These are phyloP conservation scores for Petunia secreta DNA, from an alignment of 257 asterid genomes.

Conservation along the genomic window DNA sequence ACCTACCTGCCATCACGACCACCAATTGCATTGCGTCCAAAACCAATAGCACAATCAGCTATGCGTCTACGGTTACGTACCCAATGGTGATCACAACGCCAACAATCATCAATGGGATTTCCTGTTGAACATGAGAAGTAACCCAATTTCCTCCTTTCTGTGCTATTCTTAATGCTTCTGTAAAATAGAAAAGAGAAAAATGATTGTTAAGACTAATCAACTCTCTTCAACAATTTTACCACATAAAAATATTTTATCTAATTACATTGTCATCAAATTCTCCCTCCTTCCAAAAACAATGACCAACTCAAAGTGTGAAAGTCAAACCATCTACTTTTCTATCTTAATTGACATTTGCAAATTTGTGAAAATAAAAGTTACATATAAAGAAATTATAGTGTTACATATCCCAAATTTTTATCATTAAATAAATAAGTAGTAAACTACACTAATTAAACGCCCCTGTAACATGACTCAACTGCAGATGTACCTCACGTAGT, in stretches of 20 bases:
- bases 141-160: slow-evolving; percentile 74
- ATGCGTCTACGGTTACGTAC: slow-evolving; percentile 65
- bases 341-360: too few relatives aligned
- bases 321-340: too few relatives aligned
- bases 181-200: not conserved
- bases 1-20: slow-evolving; percentile 69
- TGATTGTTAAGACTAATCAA: not conserved
- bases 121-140: slow-evolving; percentile 77
- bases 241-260: not conserved
- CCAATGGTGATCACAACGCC: slow-evolving; percentile 88
- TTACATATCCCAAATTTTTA: too few relatives aligned
- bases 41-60: slow-evolving; percentile 85
- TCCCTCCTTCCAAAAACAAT: not conserved
- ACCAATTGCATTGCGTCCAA: slow-evolving; percentile 85
- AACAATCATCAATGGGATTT: slow-evolving; percentile 88
- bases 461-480: too few relatives aligned
- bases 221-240: not conserved
- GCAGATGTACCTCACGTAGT: too few relatives aligned
- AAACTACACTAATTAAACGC: too few relatives aligned
- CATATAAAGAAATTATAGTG: too few relatives aligned
- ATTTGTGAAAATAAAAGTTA: too few relatives aligned
- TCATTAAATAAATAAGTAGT: too few relatives aligned
- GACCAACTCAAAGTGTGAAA: too few relatives aligned
- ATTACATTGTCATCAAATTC: not conserved
- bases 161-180: slow-evolving; percentile 74